Conservation (phyloP, 768 basidiomycete species). For the Naematelia encephala region DNA sequence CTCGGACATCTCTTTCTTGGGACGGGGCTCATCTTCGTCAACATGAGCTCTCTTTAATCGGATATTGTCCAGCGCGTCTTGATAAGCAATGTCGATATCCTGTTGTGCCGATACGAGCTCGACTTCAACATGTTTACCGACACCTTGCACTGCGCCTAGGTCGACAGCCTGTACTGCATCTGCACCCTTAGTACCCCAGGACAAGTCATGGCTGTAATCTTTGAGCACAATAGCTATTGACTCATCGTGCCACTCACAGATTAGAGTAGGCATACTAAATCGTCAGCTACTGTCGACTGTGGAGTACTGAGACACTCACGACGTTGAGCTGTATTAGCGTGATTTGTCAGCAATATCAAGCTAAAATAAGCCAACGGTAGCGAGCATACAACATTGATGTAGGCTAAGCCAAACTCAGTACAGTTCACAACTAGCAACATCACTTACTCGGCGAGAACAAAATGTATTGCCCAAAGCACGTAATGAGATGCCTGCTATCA, state of each 20-base stretch:
- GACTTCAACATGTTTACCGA: slow-evolving; percentile 82
- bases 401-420: slow-evolving; percentile 43
- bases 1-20: slow-evolving; percentile 36
- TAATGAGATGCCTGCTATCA: slow-evolving; percentile 66
- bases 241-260: slow-evolving; percentile 21
- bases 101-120: slow-evolving; percentile 77
- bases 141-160: slow-evolving; percentile 67
- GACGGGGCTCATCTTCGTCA: slow-evolving; percentile 20
- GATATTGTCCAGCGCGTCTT: slow-evolving; percentile 74
- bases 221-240: not conserved
- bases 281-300: slow-evolving; percentile 6
- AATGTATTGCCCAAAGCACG: slow-evolving; percentile 83
- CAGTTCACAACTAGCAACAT: slow-evolving; percentile 62
- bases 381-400: slow-evolving; percentile 57
- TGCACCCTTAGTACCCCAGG: slow-evolving; percentile 94
- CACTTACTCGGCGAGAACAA: slow-evolving; percentile 65
- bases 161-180: slow-evolving; percentile 64
- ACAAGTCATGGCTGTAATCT: slow-evolving; percentile 19
- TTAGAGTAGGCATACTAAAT: slow-evolving; percentile 49
- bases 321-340: slow-evolving; percentile 27
- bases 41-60: slow-evolving; percentile 52
- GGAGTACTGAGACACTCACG: slow-evolving; percentile 20
- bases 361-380: slow-evolving; percentile 80
- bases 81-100: slow-evolving; percentile 77
- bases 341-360: slow-evolving; percentile 56